These are phyloP conservation scores for Nannizziopsis barbatae DNA, from an alignment of 2,329 filamentous ascomycete species.

Conservation along the genomic window DNA sequence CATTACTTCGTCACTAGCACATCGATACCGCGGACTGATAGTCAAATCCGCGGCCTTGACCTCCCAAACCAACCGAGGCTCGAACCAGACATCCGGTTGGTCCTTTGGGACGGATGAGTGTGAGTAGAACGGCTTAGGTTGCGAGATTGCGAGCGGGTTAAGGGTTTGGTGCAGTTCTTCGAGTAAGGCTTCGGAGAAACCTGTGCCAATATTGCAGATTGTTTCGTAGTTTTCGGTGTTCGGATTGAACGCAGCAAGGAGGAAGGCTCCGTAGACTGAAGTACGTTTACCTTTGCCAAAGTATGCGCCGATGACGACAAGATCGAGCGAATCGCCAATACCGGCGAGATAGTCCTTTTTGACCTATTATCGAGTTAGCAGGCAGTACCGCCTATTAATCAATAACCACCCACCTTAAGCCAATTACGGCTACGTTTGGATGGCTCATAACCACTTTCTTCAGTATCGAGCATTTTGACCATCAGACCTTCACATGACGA, in stretches of 20 bases:
- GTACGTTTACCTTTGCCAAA: slow-evolving; percentile 91
- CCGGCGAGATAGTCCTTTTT: slow-evolving; percentile 97
- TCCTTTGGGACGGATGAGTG: slow-evolving; percentile 78
- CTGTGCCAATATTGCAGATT: slow-evolving; percentile 96
- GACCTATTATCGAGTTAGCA: slow-evolving; percentile 44
- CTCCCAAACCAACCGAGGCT: slow-evolving; percentile 90
- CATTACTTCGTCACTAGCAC: slow-evolving; percentile 72
- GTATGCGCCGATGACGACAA: slow-evolving; percentile 92
- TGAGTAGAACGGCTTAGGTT: slow-evolving; percentile 85
- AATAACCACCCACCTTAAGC: slow-evolving; percentile 59
- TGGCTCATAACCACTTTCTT: slow-evolving; percentile 88
- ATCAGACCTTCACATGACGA: slow-evolving; percentile 94
- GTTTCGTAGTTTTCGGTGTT: slow-evolving; percentile 76
- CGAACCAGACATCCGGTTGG: slow-evolving; percentile 97
- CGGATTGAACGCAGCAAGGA: slow-evolving; percentile 86
- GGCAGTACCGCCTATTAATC: not conserved
- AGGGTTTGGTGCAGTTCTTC: slow-evolving; percentile 71
- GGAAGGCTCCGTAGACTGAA: slow-evolving; percentile 87
- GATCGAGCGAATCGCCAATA: slow-evolving; percentile 87
- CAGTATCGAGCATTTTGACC: slow-evolving; percentile 97
- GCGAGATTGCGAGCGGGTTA: slow-evolving; percentile 68
- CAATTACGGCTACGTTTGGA: slow-evolving; percentile 94
- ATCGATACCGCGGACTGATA: slow-evolving; percentile 82
- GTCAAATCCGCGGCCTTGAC: slow-evolving; percentile 95
- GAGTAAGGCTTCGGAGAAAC: slow-evolving; percentile 90